Conservation (phyloP, 2,329 filamentous ascomycete species). For the Annulohypoxylon truncatum region DNA sequence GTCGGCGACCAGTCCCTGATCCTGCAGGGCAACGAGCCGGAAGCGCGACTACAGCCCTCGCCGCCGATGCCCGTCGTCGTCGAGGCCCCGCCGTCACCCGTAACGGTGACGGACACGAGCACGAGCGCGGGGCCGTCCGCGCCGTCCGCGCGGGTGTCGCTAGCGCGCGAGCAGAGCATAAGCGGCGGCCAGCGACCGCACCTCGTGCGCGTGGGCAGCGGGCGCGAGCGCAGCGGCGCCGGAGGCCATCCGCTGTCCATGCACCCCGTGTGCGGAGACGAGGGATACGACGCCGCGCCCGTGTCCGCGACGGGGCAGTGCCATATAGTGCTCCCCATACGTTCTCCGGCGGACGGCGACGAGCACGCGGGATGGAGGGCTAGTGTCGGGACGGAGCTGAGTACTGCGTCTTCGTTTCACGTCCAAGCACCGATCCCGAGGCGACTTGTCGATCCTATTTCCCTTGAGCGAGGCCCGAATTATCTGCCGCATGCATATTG, state of each 20-base stretch:
- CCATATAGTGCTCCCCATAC: not conserved
- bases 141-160: not conserved
- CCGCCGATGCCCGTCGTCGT: not conserved
- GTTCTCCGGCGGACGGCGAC: not conserved
- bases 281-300: not conserved
- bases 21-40: not conserved
- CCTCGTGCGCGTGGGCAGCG: slow-evolving; percentile 29
- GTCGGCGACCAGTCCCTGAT: not conserved
- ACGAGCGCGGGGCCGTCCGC: not conserved
- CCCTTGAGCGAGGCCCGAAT: slow-evolving; percentile 11
- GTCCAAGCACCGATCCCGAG: slow-evolving; percentile 27
- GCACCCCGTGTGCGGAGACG: not conserved
- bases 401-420: slow-evolving; percentile 7
- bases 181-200: slow-evolving; percentile 18
- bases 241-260: not conserved
- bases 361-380: not conserved
- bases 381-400: not conserved
- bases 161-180: slow-evolving; percentile 27
- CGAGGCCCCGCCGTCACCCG: not conserved
- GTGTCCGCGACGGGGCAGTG: slow-evolving; percentile 10
- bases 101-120: not conserved
- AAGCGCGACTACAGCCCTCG: not conserved
- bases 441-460: slow-evolving; percentile 19
- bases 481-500: not conserved
- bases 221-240: not conserved